phyloP scores from a whole-genome alignment of 106 monocot species.

The Gastrodia elata region DNA sequence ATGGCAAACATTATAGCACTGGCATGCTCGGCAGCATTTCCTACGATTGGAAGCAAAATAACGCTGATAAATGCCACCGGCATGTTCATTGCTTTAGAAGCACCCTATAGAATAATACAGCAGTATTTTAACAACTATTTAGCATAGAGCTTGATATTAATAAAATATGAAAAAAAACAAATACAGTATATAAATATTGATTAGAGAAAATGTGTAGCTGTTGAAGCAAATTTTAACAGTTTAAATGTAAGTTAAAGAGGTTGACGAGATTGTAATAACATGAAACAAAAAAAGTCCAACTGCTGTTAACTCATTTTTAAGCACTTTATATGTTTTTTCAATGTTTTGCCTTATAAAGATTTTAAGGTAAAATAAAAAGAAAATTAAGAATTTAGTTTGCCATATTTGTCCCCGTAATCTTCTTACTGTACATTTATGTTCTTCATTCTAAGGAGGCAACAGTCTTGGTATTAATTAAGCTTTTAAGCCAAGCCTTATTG shows the following conservation, averaged over 20 bases:
- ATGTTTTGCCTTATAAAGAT: background rate
- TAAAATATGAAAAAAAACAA: background rate
- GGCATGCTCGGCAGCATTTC: conserved; percentile 97
- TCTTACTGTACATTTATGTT: too few relatives aligned
- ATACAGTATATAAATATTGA: background rate
- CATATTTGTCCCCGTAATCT: background rate
- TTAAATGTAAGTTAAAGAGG: background rate
- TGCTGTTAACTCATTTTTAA: background rate
- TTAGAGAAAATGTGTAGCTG: background rate
- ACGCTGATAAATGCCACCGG: conserved; percentile 92
- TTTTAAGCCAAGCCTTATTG: background rate
- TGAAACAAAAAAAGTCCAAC: background rate
- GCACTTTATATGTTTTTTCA: background rate
- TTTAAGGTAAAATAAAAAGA: background rate
- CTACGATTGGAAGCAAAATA: conserved; percentile 93
- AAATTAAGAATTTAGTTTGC: background rate
- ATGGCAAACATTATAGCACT: conserved; percentile 98
- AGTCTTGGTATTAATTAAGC: background rate
- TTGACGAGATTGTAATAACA: background rate
- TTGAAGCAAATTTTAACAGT: background rate
- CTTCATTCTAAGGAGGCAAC: background rate
- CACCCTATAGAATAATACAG: conserved; percentile 38
- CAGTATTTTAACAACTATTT: background rate
- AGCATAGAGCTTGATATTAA: background rate
- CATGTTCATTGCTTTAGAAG: conserved; percentile 76